Base-by-base conservation (phyloP, 805 yeast genomes). In the Tetrapisispora namnaoensis region DNA sequence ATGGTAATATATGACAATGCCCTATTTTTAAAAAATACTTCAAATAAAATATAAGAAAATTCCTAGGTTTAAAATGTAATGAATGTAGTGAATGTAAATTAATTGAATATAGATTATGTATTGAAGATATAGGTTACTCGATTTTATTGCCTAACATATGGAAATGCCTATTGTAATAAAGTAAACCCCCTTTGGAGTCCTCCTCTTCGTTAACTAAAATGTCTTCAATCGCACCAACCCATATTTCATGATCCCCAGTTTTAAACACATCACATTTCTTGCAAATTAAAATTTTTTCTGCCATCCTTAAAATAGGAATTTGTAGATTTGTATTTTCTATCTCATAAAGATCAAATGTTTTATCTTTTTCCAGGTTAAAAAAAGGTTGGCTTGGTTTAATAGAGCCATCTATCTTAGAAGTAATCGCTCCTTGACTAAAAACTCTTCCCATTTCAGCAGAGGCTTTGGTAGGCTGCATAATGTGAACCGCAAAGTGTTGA, bases 161-260 rank as follows among this genome's bases (percentile, higher is more conserved):
- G 59, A 84, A 85, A 18, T 68, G 67, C 54, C 87, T 71, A 56
- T 83, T 75, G 62, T 76, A 83, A 55, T 83, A 83, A 16, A 85
- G 58, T 41, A 85, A 62, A 2, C 44, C 44, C 0, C 91, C 91
- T 16, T 90, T 90, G 2, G 77, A 68, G 37, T 70, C 66, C 2
- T 37, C 69, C 30, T 47, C 56, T 9, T 49, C 55, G 10, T 55
- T 54, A 0, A 57, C 59, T 13, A 76, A 53, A 2, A 84, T 76
- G 38, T 83, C 83, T 36, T 71, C 67, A 4, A 91, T 95, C 51
- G 78, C 74, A 3, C 87, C 96, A 4, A 89, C 79, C 93, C 96
- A 87, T 3, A 91, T 79, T 61, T 90, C 96, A 67, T 91, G 98
- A 59, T 85, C 88, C 51, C 85, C 89, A 1, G 88, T 82, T 11